Percentiles rank a stretch among this genome's conserved stretches.
Evolutionary conservation across 2,329 filamentous ascomycete genomes (phyloP).

Genomic region (Neonectria magnoliae): DNA sequence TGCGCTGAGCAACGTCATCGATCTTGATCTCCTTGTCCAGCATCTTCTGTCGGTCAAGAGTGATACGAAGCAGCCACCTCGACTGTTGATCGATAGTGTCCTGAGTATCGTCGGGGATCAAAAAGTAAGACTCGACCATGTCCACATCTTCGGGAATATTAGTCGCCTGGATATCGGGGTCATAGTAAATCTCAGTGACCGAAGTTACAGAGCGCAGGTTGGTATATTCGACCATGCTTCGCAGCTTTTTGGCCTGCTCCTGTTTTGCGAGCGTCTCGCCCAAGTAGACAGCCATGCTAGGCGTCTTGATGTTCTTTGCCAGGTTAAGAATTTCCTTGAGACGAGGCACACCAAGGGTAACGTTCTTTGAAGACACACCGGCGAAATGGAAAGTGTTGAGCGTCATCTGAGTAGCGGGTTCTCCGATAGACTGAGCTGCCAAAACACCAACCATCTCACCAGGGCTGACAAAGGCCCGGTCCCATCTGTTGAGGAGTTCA

Average conservation of each 20-base stretch:
- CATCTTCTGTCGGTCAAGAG: slow-evolving; percentile 91
- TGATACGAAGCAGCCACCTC: slow-evolving; percentile 93
- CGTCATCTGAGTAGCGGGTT: slow-evolving; percentile 99
- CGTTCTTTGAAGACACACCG: slow-evolving; percentile 99
- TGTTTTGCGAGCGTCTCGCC: slow-evolving; percentile 72
- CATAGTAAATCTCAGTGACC: slow-evolving; percentile 96
- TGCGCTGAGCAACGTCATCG: slow-evolving; percentile 87
- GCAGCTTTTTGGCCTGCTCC: slow-evolving; percentile 84
- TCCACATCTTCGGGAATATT: slow-evolving; percentile 88
- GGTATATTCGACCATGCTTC: slow-evolving; percentile 93
- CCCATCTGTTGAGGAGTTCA: slow-evolving; percentile 89
- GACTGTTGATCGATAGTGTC: slow-evolving; percentile 78
- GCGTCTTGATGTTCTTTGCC: slow-evolving; percentile 97
- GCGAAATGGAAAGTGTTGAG: slow-evolving; percentile 99
- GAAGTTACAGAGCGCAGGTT: slow-evolving; percentile 91
- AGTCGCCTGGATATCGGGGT: slow-evolving; percentile 87
- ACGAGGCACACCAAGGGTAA: slow-evolving; percentile 97
- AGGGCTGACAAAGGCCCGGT: slow-evolving; percentile 84
- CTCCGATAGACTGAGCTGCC: slow-evolving; percentile 97
- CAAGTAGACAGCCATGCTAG: slow-evolving; percentile 93
- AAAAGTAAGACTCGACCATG: slow-evolving; percentile 96
- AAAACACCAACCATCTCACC: slow-evolving; percentile 99
- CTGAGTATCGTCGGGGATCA: slow-evolving; percentile 83
- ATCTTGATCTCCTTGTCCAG: slow-evolving; percentile 94
- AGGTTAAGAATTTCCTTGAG: slow-evolving; percentile 99